Evolutionary conservation across 371 early-diverging fungal species (phyloP).

Genomic region (Lichtheimia ornata): DNA sequence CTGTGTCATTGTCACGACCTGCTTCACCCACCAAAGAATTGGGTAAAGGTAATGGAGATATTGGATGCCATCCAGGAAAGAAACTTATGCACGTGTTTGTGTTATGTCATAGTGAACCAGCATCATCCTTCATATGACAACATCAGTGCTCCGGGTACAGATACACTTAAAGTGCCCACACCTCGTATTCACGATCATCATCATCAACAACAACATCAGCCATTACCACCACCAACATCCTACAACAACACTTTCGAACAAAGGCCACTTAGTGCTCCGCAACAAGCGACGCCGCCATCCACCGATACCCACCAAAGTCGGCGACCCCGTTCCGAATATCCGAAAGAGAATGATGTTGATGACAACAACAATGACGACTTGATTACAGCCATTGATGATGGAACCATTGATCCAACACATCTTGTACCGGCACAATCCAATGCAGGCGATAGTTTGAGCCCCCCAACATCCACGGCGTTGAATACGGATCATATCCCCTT

Average conservation of each 20-base stretch:
- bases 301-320: not conserved
- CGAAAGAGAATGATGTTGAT: not conserved
- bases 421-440: slow-evolving; percentile 53
- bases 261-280: not conserved
- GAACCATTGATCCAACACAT: slow-evolving; percentile 44
- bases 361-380: not conserved
- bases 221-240: slow-evolving; percentile 2
- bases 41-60: not conserved
- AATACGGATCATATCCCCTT: slow-evolving; percentile 47
- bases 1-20: slow-evolving; percentile 11
- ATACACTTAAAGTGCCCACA: not conserved
- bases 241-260: not conserved
- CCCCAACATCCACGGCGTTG: slow-evolving; percentile 24
- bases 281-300: slow-evolving; percentile 6
- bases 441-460: slow-evolving; percentile 44
- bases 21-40: slow-evolving; percentile 11
- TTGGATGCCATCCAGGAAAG: not conserved
- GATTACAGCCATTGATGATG: slow-evolving; percentile 27
- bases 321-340: slow-evolving; percentile 13
- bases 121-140: slow-evolving; percentile 5
- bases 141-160: not conserved
- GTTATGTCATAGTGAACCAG: not conserved
- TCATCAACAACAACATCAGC: not conserved
- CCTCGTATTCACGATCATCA: not conserved
- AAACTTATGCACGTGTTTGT: not conserved